Evolutionary conservation across 495 filamentous ascomycete genomes (phyloP).

Genomic region (Podospora pseudocomata): DNA sequence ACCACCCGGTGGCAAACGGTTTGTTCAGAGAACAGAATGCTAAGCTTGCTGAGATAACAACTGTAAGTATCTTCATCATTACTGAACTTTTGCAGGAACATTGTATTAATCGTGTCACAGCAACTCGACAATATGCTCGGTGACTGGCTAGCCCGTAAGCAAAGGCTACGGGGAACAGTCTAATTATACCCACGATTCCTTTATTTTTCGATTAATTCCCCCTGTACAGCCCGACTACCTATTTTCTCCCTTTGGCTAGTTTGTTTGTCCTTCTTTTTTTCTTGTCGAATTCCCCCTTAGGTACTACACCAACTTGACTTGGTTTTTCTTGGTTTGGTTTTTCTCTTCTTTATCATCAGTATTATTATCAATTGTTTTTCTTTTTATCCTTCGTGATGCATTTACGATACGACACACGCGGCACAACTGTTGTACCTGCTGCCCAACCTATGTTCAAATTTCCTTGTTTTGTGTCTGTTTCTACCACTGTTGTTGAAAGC

Average conservation of each 20-base stretch:
- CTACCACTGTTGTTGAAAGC: neutral
- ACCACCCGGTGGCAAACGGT: conserved; percentile 77
- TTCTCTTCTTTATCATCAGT: neutral
- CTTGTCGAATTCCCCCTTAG: neutral
- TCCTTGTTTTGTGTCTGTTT: neutral
- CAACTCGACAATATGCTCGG: conserved; percentile 83
- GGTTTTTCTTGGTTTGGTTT: neutral
- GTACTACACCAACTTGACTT: neutral
- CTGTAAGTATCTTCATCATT: conserved; percentile 43
- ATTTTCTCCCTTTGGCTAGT: neutral
- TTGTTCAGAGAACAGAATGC: conserved; percentile 83
- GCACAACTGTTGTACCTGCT: neutral
- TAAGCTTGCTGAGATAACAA: conserved; percentile 75
- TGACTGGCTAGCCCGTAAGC: conserved; percentile 71
- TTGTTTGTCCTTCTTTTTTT: neutral
- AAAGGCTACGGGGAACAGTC: conserved; percentile 45
- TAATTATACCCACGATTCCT: conserved; percentile 21
- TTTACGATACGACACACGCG: conserved; percentile 11
- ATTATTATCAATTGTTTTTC: neutral
- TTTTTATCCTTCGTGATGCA: conserved; percentile 7
- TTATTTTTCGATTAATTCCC: neutral
- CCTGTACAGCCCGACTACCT: conserved; percentile 7
- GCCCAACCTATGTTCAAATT: neutral
- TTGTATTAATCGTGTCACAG: conserved; percentile 27
- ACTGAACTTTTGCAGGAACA: neutral